phyloP scores from a whole-genome alignment of 2,329 filamentous ascomycete species.

The Emericellopsis cladophorae region DNA sequence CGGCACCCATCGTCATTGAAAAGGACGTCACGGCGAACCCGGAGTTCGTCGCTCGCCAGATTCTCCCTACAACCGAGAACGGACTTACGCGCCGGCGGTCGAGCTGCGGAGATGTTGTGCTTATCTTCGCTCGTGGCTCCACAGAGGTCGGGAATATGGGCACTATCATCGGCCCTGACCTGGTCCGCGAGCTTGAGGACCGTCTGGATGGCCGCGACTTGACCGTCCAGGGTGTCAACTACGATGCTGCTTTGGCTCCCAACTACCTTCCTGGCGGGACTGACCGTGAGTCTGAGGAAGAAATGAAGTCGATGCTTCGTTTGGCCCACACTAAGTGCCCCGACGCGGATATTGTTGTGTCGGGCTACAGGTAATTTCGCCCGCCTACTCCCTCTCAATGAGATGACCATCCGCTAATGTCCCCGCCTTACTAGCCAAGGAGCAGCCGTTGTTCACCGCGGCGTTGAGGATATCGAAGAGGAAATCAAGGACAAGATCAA shows the following conservation, averaged over 20 bases:
- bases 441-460: conserved; percentile 13
- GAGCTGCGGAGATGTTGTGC: conserved; percentile 8
- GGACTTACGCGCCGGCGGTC: neutral
- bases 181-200: conserved; percentile 7
- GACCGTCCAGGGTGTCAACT: conserved; percentile 16
- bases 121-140: conserved; percentile 11
- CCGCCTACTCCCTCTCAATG: neutral
- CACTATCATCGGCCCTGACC: conserved; percentile 8
- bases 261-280: conserved; percentile 20
- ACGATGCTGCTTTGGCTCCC: conserved; percentile 17
- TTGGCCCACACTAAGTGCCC: conserved; percentile 22
- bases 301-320: conserved; percentile 19
- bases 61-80: conserved; percentile 3
- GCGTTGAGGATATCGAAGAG: conserved; percentile 11
- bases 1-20: neutral
- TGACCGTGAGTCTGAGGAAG: conserved; percentile 14
- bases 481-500: conserved; percentile 11
- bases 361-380: conserved; percentile 17
- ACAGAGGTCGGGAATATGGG: conserved; percentile 12
- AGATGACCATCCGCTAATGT: neutral
- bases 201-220: conserved; percentile 8
- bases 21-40: conserved; percentile 1
- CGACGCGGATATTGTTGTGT: conserved; percentile 18
- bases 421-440: conserved; percentile 14
- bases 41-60: conserved; percentile 1